Conservation (phyloP, 805 yeast genomes). For the Maudiozyma turicensis region DNA sequence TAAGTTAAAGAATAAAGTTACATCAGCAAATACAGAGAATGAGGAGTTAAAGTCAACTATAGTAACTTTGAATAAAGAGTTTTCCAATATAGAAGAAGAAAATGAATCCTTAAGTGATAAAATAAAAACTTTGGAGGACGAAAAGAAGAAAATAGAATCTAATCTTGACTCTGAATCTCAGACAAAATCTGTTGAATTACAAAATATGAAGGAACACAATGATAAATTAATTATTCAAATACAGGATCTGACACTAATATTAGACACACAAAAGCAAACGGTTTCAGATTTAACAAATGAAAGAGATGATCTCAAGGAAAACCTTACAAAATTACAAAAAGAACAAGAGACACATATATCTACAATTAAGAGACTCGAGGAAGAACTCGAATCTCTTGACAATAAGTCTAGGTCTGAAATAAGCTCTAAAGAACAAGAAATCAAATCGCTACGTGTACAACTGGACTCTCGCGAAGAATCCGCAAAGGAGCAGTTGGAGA, state of each 20-base stretch:
- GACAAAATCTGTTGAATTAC: slow-evolving; percentile 32
- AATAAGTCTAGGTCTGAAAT: slow-evolving; percentile 11
- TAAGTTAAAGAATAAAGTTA: slow-evolving; percentile 29
- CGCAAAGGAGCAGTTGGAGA: slow-evolving; percentile 3
- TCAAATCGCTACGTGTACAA: slow-evolving; percentile 22
- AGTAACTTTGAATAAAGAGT: slow-evolving; percentile 33
- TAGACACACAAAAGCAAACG: slow-evolving; percentile 30
- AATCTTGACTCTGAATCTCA: slow-evolving; percentile 30
- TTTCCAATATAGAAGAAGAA: slow-evolving; percentile 42
- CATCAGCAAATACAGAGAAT: slow-evolving; percentile 26
- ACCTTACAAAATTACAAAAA: slow-evolving; percentile 26
- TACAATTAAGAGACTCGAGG: slow-evolving; percentile 1
- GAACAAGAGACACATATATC: slow-evolving; percentile 21
- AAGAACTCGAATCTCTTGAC: slow-evolving; percentile 7
- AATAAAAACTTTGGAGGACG: slow-evolving; percentile 39
- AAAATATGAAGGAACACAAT: slow-evolving; percentile 11
- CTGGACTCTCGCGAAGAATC: slow-evolving; percentile 18
- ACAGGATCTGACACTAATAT: slow-evolving; percentile 33
- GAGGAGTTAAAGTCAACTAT: slow-evolving; percentile 28
- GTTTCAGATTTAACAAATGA: slow-evolving; percentile 29
- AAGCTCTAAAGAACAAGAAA: slow-evolving; percentile 20
- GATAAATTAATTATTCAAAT: slow-evolving; percentile 16
- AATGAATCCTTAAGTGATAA: slow-evolving; percentile 41
- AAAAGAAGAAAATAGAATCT: slow-evolving; percentile 32
- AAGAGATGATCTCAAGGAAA: slow-evolving; percentile 29